These are phyloP conservation scores for Aspergillus sp. DNA, from an alignment of 2,329 filamentous ascomycete genomes.

Conservation along the genomic window DNA sequence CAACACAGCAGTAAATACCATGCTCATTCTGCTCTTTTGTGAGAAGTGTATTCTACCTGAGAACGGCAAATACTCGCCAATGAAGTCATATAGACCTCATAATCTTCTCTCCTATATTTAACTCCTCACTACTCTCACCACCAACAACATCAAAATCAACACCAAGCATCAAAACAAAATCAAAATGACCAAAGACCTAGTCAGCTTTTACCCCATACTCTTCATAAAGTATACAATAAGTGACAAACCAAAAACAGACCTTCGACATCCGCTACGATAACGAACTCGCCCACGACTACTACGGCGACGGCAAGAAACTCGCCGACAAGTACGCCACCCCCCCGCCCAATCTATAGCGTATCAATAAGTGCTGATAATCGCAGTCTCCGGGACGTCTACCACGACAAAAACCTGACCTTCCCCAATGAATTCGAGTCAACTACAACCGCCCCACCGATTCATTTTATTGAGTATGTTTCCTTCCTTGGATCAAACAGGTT, in stretches of 20 bases:
- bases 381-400: slow-evolving; percentile 7
- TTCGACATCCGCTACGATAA: slow-evolving; percentile 15
- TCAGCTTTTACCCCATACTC: not conserved
- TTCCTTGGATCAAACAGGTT: not conserved
- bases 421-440: slow-evolving; percentile 15
- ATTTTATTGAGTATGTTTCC: slow-evolving; percentile 12
- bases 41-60: not conserved
- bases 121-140: not conserved
- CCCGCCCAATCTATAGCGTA: not conserved
- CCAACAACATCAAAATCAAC: not conserved
- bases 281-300: slow-evolving; percentile 12
- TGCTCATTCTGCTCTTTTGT: not conserved
- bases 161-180: not conserved
- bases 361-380: not conserved
- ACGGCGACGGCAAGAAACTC: slow-evolving; percentile 12
- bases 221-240: not conserved
- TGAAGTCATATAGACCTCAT: not conserved
- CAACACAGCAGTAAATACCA: not conserved
- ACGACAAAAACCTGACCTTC: slow-evolving; percentile 9
- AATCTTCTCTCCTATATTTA: not conserved
- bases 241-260: slow-evolving; percentile 3
- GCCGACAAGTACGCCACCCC: slow-evolving; percentile 3
- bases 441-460: slow-evolving; percentile 11
- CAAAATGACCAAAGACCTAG: slow-evolving; percentile 2
- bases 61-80: not conserved